Evolutionary conservation across 352 stramenopile genomes (phyloP).

Genomic region (Phytophthora palmivora): DNA sequence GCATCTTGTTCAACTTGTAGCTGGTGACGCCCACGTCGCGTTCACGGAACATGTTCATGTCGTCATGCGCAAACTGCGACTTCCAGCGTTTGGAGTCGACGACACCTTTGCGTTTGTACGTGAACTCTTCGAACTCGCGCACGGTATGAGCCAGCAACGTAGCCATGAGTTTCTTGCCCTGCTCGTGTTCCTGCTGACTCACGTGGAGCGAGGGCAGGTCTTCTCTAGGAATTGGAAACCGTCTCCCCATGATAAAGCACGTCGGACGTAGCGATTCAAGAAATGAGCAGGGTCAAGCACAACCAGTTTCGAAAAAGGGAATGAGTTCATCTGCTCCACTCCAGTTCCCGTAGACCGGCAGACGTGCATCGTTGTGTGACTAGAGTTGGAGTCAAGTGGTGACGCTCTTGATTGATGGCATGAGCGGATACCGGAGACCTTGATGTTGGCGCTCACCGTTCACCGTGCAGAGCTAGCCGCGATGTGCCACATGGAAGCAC

Average conservation of each 20-base stretch:
- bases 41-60: slow-evolving; percentile 55
- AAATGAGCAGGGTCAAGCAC: slow-evolving; percentile 21
- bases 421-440: slow-evolving; percentile 16
- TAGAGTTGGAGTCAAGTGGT: slow-evolving; percentile 20
- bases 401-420: slow-evolving; percentile 24
- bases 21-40: slow-evolving; percentile 38
- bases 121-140: slow-evolving; percentile 50
- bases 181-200: slow-evolving; percentile 36
- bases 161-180: slow-evolving; percentile 42
- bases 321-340: slow-evolving; percentile 11
- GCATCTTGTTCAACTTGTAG: slow-evolving; percentile 22
- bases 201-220: slow-evolving; percentile 45
- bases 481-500: slow-evolving; percentile 16
- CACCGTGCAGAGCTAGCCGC: slow-evolving; percentile 15
- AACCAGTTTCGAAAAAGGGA: slow-evolving; percentile 6
- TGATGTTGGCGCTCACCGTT: neutral
- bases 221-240: slow-evolving; percentile 52
- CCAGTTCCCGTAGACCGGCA: slow-evolving; percentile 26
- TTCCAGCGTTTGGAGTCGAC: slow-evolving; percentile 58
- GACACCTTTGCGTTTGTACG: slow-evolving; percentile 29
- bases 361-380: slow-evolving; percentile 17
- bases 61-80: slow-evolving; percentile 38
- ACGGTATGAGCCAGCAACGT: slow-evolving; percentile 46
- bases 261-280: slow-evolving; percentile 14
- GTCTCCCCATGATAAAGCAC: slow-evolving; percentile 33